Base-by-base conservation (phyloP, 345 rosid species). In the Noccaea bulbosa region DNA sequence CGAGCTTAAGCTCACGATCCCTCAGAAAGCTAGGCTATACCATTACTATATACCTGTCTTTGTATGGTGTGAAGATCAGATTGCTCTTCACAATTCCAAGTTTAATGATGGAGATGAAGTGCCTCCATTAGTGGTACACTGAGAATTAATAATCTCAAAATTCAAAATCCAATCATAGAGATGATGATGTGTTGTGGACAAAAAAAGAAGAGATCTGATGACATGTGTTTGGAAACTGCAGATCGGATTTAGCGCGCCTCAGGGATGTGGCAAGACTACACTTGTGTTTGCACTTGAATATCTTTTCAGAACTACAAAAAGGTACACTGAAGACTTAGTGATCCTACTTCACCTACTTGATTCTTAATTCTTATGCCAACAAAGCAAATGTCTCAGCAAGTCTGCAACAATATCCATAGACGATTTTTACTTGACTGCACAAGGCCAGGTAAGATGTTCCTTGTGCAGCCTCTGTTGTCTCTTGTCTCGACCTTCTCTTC, bases 211-310 rank as follows among this genome's bases (percentile, higher is more conserved):
- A 47, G 50, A 45, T 39, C 17, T 74, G 22, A 59, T 20, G 22
- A 20, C 22, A 50, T 64, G 48, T 56, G 30, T 40, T 48, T 52
- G 44, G 64, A 50, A 57, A n/a, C 10, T 65, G 82, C 83, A 94
- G 99, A 83, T 94, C 80, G 99, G 99, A 71, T 91, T 94, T 58
- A 91, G 97, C 56, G 98, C 98, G 4, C 98, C 99, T 20, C 98
- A 94, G 74, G 99, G 97, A 78, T 91, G 98, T 81, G 99, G 99
- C 71, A 94, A 94, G 87, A 91, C 95, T 49, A 94, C 99, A 9
- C 99, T 91, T 57, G 98, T 89, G 70, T 88, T 89, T 82, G 99
- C 98, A 39, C 98, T 94, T 67, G 84, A 86, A 76, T 86, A 85
- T 77, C 98, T 94, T 66, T 94, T 94, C 80, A 64, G 69, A 60